A percentile compares a stretch with the other conserved stretches of the same genome.
These are phyloP conservation scores for Pelargonium australe DNA, from an alignment of 441 rosid species.

Conservation along the genomic window DNA sequence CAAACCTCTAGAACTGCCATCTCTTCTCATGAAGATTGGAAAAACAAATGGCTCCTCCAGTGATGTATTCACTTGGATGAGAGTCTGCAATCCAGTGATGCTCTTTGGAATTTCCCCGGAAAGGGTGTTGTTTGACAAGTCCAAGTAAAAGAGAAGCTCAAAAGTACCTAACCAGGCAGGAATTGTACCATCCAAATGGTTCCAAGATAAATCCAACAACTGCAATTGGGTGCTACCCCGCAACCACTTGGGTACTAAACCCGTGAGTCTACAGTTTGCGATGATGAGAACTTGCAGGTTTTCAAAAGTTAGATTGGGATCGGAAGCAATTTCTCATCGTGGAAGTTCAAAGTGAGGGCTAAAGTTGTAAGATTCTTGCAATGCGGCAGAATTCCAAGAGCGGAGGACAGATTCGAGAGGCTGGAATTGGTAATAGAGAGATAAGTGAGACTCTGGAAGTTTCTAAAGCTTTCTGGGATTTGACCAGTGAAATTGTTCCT, in stretches of 20 bases:
- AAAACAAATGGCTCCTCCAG: slow-evolving; percentile 58
- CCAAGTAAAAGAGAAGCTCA: slow-evolving; percentile 60
- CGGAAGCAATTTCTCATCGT: slow-evolving; percentile 41
- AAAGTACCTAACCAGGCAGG: slow-evolving; percentile 56
- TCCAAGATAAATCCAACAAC: slow-evolving; percentile 77
- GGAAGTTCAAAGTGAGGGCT: slow-evolving; percentile 57
- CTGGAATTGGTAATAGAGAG: slow-evolving; percentile 62
- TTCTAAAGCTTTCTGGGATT: slow-evolving; percentile 50
- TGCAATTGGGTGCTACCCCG: slow-evolving; percentile 36
- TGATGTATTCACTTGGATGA: slow-evolving; percentile 36
- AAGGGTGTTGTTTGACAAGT: slow-evolving; percentile 65
- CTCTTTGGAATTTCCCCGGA: slow-evolving; percentile 53
- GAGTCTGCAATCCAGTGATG: slow-evolving; percentile 41
- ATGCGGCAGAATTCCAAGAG: slow-evolving; percentile 46
- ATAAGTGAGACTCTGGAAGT: slow-evolving; percentile 46
- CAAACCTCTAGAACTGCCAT: slow-evolving; percentile 43
- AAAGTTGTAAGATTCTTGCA: slow-evolving; percentile 52
- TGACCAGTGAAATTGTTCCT: slow-evolving; percentile 49
- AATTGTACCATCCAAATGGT: slow-evolving; percentile 41
- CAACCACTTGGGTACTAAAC: slow-evolving; percentile 59
- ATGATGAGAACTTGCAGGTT: slow-evolving; percentile 54
- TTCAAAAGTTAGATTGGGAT: slow-evolving; percentile 37
- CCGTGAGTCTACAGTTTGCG: slow-evolving; percentile 53
- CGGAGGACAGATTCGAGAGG: slow-evolving; percentile 42
- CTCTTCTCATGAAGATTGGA: slow-evolving; percentile 54